phyloP scores from a whole-genome alignment of 179 eudicot genomes.

The Nepenthes alata region DNA sequence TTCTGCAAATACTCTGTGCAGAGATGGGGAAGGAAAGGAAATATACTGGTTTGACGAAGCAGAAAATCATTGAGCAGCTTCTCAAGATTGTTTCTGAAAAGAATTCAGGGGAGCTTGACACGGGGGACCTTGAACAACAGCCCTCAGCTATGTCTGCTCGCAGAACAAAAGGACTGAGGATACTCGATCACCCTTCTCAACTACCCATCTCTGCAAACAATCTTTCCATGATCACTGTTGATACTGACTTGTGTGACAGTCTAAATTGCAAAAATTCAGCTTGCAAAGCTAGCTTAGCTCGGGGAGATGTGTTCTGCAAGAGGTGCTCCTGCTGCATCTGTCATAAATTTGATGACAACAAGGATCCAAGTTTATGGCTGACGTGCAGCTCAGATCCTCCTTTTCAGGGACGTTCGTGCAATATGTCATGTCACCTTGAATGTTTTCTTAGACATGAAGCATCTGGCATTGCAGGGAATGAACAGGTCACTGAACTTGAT shows the following conservation, averaged over 20 bases:
- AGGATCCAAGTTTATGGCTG: constrained; percentile 94
- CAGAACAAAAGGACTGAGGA: constrained; percentile 45
- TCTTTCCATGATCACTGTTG: constrained; percentile 10
- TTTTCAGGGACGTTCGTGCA: constrained; percentile 51
- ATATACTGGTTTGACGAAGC: constrained; percentile 75
- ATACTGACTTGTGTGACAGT: constrained; percentile 13
- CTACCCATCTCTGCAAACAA: constrained; percentile 18
- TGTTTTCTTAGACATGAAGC: constrained; percentile 60
- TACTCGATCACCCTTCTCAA: constrained; percentile 39
- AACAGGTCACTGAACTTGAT: constrained; percentile 36
- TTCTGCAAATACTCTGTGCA: constrained; percentile 60
- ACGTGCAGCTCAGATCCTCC: constrained; percentile 75
- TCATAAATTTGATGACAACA: constrained; percentile 70
- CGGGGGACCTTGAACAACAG: constrained; percentile 13
- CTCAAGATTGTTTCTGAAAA: constrained; percentile 62
- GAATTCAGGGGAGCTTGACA: constrained; percentile 18
- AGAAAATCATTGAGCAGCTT: constrained; percentile 73
- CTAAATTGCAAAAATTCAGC: constrained; percentile 62
- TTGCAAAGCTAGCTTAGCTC: constrained; percentile 60
- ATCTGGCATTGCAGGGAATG: constrained; percentile 44
- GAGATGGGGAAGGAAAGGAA: constrained; percentile 95
- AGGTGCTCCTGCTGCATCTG: constrained; percentile 96
- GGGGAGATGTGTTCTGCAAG: constrained; percentile 57
- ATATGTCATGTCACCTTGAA: constrained; percentile 82
- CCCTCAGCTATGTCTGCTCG: constrained; percentile 22